A percentile compares a stretch with the other conserved stretches of the same genome.
phyloP scores from a whole-genome alignment of 306 rosid genomes.

The Ammopiptanthus mongolicus region DNA sequence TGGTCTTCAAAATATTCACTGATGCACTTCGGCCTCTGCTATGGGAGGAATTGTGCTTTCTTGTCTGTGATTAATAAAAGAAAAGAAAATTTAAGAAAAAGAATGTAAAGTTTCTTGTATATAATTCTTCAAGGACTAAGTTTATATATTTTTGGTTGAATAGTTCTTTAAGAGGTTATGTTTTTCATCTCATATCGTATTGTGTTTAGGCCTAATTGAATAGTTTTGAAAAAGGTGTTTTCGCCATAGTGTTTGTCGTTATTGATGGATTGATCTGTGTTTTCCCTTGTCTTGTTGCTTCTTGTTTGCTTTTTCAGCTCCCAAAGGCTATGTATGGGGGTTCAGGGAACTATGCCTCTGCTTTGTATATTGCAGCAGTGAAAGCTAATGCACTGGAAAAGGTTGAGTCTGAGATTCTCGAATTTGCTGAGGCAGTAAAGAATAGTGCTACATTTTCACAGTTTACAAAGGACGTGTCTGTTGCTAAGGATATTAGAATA shows the following conservation, averaged over 20 bases:
- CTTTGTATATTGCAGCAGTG: slow-evolving; percentile 75
- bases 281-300: neutral
- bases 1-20: neutral
- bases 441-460: slow-evolving; percentile 46
- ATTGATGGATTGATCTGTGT: neutral
- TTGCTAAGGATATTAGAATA: slow-evolving; percentile 48
- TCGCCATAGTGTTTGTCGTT: neutral
- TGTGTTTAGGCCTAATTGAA: neutral
- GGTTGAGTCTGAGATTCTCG: slow-evolving; percentile 73
- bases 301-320: slow-evolving; percentile 42
- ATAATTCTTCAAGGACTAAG: neutral
- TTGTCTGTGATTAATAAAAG: neutral
- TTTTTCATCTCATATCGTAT: neutral
- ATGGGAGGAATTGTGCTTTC: neutral
- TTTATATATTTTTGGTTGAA: neutral
- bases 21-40: neutral
- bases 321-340: slow-evolving; percentile 90
- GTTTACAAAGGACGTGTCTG: slow-evolving; percentile 64
- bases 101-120: neutral
- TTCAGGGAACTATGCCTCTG: slow-evolving; percentile 91
- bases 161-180: neutral
- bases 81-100: neutral
- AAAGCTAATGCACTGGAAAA: slow-evolving; percentile 61
- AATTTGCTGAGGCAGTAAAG: slow-evolving; percentile 55
- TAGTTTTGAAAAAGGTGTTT: neutral